Base-by-base conservation (phyloP, 2,329 filamentous ascomycete genomes). In the Chrysosporium keratinophilum region DNA sequence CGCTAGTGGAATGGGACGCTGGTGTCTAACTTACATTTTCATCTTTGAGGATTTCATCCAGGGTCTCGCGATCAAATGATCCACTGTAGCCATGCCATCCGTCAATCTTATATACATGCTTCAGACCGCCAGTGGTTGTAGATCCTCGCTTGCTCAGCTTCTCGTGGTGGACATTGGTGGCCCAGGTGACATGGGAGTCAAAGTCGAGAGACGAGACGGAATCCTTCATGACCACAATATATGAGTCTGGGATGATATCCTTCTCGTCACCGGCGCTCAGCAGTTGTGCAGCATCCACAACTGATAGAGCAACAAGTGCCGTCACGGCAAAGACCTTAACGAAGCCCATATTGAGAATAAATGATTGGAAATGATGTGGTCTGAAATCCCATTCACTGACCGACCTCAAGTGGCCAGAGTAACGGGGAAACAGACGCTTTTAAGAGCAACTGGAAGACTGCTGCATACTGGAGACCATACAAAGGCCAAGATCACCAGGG, bases 191-290 rank as follows among this genome's bases (percentile, higher is more conserved):
- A 39, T 58, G 56, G n/a, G 52, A 53, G 20, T 54, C 52, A 28
- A 58, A 58, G 7, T 54, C 41, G n/a, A 31, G 15, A 14, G 39
- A 10, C 1, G 56, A 52, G 37, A 56, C 33, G 6, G 39, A 20
- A 9, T 58, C 37, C 37, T 58, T 58, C 51, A 58, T 50, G 23
- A 58, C 56, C 45, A 58, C 49, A 33, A 58, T 56, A 39, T 58
- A 58, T 1, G 54, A 52, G 34, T 51, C 46, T 12, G 51, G 51
- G 28, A 58, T 41, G 5, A 56, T 34, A n/a, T 57, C 54, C n/a
- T 52, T 46, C 37, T 50, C 48, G 14, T 53, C 34, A n/a, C n/a
- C 42, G 20, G 37, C 20, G 9, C 31, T 39, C 3, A 56, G 11
- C 31, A 57, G 42, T 10, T 34, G 40, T 14, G 51, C 54, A 51